Evolutionary conservation across 208 protist genomes (phyloP).

Genomic region (Angomonas ambiguus): DNA sequence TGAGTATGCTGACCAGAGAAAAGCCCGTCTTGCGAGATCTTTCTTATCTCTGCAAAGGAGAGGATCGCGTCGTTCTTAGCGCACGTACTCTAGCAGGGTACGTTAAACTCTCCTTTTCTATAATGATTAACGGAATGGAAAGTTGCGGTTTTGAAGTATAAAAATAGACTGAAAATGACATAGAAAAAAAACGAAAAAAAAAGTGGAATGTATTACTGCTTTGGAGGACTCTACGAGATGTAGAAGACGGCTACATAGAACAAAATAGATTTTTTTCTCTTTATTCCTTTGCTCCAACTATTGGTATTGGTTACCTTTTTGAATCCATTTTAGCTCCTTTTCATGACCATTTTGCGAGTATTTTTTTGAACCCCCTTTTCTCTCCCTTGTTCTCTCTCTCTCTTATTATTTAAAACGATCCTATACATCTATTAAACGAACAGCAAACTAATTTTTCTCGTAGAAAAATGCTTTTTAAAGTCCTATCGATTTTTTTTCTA

Average conservation of each 20-base stretch:
- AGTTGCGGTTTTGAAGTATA: conserved; percentile 63
- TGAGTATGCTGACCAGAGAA: conserved; percentile 48
- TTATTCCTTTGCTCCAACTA: neutral
- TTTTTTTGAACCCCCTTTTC: too few species aligned
- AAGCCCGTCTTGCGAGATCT: conserved; percentile 69
- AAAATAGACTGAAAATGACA: neutral
- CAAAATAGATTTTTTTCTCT: neutral
- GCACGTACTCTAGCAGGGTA: conserved; percentile 54
- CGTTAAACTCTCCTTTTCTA: conserved; percentile 60
- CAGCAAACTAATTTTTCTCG: too few species aligned
- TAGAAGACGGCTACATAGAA: too few species aligned
- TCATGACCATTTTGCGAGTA: too few species aligned
- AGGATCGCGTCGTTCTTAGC: conserved; percentile 72
- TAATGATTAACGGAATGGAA: conserved; percentile 69
- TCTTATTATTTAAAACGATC: neutral
- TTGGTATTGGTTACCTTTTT: neutral
- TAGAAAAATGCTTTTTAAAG: neutral
- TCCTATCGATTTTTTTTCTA: neutral
- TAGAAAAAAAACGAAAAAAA: neutral
- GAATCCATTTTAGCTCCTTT: neutral
- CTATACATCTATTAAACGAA: too few species aligned
- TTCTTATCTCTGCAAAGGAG: conserved; percentile 69
- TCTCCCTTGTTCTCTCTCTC: neutral
- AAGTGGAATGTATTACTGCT: too few species aligned
- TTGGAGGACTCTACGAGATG: too few species aligned